Evolutionary conservation across 805 yeast genomes (phyloP).

Genomic region (Pichia heedii): DNA sequence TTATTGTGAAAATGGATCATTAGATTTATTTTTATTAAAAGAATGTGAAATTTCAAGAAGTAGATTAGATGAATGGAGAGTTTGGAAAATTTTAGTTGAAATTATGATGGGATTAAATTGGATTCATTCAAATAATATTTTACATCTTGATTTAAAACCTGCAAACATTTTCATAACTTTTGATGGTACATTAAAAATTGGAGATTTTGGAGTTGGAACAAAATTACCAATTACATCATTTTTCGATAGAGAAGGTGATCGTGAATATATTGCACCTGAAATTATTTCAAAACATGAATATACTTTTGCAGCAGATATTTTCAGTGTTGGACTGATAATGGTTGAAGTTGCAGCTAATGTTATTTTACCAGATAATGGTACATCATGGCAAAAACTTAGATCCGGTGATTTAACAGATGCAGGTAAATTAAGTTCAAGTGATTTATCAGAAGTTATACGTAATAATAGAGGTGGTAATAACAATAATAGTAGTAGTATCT

Average conservation of each 20-base stretch:
- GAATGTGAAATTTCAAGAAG: constrained; percentile 61
- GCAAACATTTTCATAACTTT: constrained; percentile 91
- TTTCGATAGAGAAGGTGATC: constrained; percentile 92
- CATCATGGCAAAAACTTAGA: constrained; percentile 91
- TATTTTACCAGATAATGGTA: constrained; percentile 88
- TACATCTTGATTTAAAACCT: constrained; percentile 90
- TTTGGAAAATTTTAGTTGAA: constrained; percentile 92
- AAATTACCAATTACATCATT: constrained; percentile 57
- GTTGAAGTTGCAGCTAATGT: constrained; percentile 96
- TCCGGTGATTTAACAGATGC: constrained; percentile 96
- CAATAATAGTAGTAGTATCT: no score
- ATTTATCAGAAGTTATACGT: constrained; percentile 30
- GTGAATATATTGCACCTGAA: constrained; percentile 97
- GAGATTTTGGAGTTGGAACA: constrained; percentile 94
- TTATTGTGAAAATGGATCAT: constrained; percentile 83
- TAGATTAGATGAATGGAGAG: constrained; percentile 90
- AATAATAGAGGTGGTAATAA: no score
- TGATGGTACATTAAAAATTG: constrained; percentile 89
- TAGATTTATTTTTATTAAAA: constrained; percentile 71
- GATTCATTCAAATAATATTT: constrained; percentile 66
- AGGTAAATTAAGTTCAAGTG: constrained; percentile 72
- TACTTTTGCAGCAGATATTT: constrained; percentile 88
- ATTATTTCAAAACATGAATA: constrained; percentile 74
- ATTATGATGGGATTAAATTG: constrained; percentile 68
- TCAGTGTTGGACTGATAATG: constrained; percentile 87